Base-by-base conservation (phyloP, 768 basidiomycete species). In the Phaeolepiota aurea region DNA sequence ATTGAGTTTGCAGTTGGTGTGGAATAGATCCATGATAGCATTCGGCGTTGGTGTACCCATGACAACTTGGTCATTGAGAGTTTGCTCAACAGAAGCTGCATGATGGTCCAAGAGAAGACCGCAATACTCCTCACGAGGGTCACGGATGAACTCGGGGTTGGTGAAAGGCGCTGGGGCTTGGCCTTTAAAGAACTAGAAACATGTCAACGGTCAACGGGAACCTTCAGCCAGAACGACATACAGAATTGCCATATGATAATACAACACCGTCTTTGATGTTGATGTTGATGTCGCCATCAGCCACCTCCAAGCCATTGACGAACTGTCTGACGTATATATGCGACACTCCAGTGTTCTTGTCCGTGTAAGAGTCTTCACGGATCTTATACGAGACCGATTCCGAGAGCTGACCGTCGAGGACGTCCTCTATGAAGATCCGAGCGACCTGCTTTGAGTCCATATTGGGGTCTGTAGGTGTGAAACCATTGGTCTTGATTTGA, bases 251-350 rank as follows among this genome's bases (percentile, higher is more conserved):
- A 51, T 82, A 89, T 1, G 89, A 92, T 35, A 97, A 54, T 14
- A 98, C 74, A 50, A 73, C 63, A 32, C 89, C 91, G 41, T 86
- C 75, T 62, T 82, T 82, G 60, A 97, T 69, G 66, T 97, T 96
- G 55, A 99, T 63, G 58, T 97, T 97, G 67, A 96, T 77, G 61
- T 96, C 85, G 20, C 87, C 88, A 52, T 96, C 89, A 9, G 75
- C 72, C 12, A 99, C 89, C 54, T 94, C 88, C 33, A 94, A 65
- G 11, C 89, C 91, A 43, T 86, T 80, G 52, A 92, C 64, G 43
- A 86, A 47, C 64, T 99, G 93, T 49, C 82, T 76, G 46, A 84
- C 79, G 56, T 93, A 94, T 50, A 91, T 71, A 62, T 97, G 91
- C 20, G 88, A 83, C 38, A 96, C 72, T n/a, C 85, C 86, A 2